These are phyloP conservation scores for Kazachstania taianensis DNA, from an alignment of 805 yeast genomes.

Conservation along the genomic window DNA sequence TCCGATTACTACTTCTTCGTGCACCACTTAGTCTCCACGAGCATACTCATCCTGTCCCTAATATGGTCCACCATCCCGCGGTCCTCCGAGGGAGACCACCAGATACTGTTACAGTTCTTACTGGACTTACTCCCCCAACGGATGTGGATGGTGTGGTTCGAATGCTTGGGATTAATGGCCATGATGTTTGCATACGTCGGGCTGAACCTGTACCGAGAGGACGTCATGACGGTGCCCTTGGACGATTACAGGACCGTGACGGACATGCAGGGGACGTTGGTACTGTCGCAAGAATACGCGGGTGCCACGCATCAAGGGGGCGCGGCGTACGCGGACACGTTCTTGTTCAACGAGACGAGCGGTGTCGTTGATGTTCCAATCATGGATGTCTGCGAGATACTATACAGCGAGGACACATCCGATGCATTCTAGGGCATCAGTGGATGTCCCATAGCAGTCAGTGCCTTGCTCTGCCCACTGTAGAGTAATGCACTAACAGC, in stretches of 20 bases:
- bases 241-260: slow-evolving; percentile 53
- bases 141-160: slow-evolving; percentile 83
- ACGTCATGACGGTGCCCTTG: slow-evolving; percentile 51
- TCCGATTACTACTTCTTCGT: slow-evolving; percentile 83
- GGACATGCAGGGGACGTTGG: slow-evolving; percentile 29
- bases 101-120: slow-evolving; percentile 2
- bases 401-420: no score
- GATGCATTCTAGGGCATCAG: no score
- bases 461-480: no score
- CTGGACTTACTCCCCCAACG: slow-evolving; percentile 51
- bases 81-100: slow-evolving; percentile 1
- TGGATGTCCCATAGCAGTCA: background rate
- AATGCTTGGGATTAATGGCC: slow-evolving; percentile 56
- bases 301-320: background rate
- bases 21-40: slow-evolving; percentile 55
- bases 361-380: slow-evolving; percentile 85
- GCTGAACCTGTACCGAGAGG: slow-evolving; percentile 65
- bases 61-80: slow-evolving; percentile 61
- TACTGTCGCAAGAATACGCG: background rate
- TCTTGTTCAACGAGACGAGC: slow-evolving; percentile 52
- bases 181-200: slow-evolving; percentile 69
- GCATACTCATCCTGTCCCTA: slow-evolving; percentile 46
- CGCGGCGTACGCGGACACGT: slow-evolving; percentile 13
- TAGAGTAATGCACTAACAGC: no score
- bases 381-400: slow-evolving; percentile 52